Evolutionary conservation across 345 rosid species (phyloP), one percentile per base, ranked within the genome.

Genomic region (Ricinus communis): DNA sequence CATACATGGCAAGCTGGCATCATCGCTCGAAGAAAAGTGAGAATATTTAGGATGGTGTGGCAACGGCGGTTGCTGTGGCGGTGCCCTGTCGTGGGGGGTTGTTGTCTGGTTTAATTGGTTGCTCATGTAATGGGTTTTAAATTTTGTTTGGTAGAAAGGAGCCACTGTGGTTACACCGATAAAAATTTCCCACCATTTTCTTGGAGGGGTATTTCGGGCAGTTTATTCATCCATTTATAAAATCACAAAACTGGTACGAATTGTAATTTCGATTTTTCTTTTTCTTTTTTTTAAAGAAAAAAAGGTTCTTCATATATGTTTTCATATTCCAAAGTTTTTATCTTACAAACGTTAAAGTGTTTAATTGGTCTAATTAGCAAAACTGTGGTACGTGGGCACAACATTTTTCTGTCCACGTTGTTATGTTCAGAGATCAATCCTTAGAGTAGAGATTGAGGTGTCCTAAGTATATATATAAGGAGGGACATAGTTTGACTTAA

Each of bases 111-210:
- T 58, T 58, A 14, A 8, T 62, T 70, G n/a, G n/a, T n/a, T n/a
- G n/a, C n/a, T n/a, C n/a, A n/a, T n/a, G n/a, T n/a, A n/a, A n/a
- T n/a, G n/a, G n/a, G n/a, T n/a, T n/a, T n/a, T n/a, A n/a, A n/a
- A n/a, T 46, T 30, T 51, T 62, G 68, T 33, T 33, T 33, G 38
- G 2, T 33, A 33, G 51, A 14, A n/a, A n/a, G n/a, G 24, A 14
- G 40, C 9, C 56, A 49, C 22, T 11, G 21, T 9, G 9, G 24
- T 4, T 24, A 13, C 5, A 25, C n/a, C 9, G 16, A 11, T n/a
- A 5, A 16, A 65, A 30, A 51, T 65, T 72, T 72, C 76, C 76
- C 76, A 65, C 70, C 70, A 56, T 46, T 66, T 66, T 64, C 1
- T 53, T 28, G 14, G 33, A 57, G 57, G 71, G 71, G 51, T 50